Evolutionary conservation across 106 monocot genomes (phyloP).

Genomic region (Allium sativum): DNA sequence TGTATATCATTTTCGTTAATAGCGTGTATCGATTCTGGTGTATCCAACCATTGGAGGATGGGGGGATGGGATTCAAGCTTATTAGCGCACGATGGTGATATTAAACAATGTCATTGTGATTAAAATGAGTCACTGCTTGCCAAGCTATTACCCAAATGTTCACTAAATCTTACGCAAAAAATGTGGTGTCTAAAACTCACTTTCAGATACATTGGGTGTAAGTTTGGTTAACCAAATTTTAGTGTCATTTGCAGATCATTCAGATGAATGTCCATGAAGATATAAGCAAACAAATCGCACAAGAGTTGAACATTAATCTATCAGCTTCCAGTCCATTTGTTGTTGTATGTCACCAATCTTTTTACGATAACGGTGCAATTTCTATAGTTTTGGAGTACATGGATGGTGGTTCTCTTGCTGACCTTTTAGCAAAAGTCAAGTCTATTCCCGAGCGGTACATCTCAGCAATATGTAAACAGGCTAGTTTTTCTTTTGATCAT

Average conservation of each 20-base stretch:
- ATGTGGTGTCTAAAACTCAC: no score
- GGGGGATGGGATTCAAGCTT: no score
- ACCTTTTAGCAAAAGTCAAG: conserved; percentile 60
- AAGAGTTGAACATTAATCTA: conserved; percentile 75
- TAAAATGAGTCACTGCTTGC: no score
- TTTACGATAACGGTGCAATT: conserved; percentile 74
- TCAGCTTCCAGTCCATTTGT: conserved; percentile 54
- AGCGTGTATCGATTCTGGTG: no score
- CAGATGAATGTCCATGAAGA: conserved; percentile 60
- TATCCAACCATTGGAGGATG: no score
- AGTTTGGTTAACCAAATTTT: no score
- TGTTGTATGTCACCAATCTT: conserved; percentile 71
- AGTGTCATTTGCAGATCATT: conserved; percentile 38
- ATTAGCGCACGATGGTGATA: no score
- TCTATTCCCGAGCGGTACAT: conserved; percentile 79
- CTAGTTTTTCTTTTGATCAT: conserved; percentile 3
- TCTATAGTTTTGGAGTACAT: conserved; percentile 91
- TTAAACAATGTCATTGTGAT: no score
- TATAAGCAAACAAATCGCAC: conserved; percentile 48
- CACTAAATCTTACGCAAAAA: no score
- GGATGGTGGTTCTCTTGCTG: conserved; percentile 84
- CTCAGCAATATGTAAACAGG: conserved; percentile 87
- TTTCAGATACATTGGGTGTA: no score
- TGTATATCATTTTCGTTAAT: no score
- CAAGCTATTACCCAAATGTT: no score